A percentile compares a stretch with the other conserved stretches of the same genome.
These are phyloP conservation scores for Yarrowia hollandica DNA, from an alignment of 805 yeast genomes.

Conservation along the genomic window DNA sequence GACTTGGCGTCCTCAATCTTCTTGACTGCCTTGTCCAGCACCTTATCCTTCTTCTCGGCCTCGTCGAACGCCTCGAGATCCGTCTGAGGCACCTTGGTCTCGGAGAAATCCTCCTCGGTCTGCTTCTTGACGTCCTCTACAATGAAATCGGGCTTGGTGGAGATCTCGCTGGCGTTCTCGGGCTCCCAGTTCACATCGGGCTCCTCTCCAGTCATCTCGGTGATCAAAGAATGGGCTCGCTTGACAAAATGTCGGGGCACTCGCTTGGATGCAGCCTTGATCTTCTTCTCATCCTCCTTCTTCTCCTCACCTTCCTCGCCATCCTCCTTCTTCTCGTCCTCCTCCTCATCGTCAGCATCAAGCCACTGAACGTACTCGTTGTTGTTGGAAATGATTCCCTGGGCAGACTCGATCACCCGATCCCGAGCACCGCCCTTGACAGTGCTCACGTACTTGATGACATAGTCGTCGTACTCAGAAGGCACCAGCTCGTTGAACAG, in stretches of 20 bases:
- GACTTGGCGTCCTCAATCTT: not conserved
- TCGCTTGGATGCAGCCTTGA: slow-evolving; percentile 7
- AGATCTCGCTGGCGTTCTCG: not conserved
- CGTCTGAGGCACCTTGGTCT: slow-evolving; percentile 30
- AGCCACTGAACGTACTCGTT: slow-evolving; percentile 31
- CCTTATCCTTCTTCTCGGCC: slow-evolving; percentile 26
- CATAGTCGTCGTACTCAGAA: slow-evolving; percentile 51
- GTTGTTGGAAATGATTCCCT: slow-evolving; percentile 42
- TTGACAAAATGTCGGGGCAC: slow-evolving; percentile 30
- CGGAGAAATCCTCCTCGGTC: slow-evolving; percentile 3
- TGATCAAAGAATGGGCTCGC: slow-evolving; percentile 34
- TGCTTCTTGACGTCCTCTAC: slow-evolving; percentile 18
- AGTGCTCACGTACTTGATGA: slow-evolving; percentile 56
- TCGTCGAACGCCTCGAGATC: slow-evolving; percentile 13
- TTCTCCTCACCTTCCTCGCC: slow-evolving; percentile 31
- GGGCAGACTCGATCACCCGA: slow-evolving; percentile 61
- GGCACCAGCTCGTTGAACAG: slow-evolving; percentile 50
- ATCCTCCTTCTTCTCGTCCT: slow-evolving; percentile 18
- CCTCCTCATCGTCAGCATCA: slow-evolving; percentile 31
- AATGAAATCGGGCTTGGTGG: slow-evolving; percentile 8
- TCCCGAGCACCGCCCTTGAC: slow-evolving; percentile 70
- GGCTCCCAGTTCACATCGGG: slow-evolving; percentile 30
- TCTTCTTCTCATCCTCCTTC: slow-evolving; percentile 31
- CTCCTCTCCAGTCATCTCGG: slow-evolving; percentile 32
- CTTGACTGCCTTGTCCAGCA: slow-evolving; percentile 25